These are phyloP conservation scores for Conidiobolus incongruus DNA, from an alignment of 371 early-diverging fungal genomes.

Conservation along the genomic window DNA sequence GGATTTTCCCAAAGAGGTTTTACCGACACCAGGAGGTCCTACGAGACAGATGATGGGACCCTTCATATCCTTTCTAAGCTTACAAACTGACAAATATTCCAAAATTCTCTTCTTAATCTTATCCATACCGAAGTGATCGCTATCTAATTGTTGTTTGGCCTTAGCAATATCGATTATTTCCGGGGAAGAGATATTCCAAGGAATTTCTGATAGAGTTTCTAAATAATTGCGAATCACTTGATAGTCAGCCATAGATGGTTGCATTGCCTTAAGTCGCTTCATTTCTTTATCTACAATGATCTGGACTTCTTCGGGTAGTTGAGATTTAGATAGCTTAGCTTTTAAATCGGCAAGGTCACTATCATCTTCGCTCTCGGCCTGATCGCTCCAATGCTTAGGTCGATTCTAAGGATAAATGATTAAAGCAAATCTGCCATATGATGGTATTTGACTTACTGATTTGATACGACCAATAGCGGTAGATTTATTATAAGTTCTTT, in stretches of 20 bases:
- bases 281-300: constrained; percentile 44
- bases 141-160: constrained; percentile 41
- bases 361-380: constrained; percentile 19
- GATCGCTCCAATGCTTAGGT: constrained; percentile 34
- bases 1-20: constrained; percentile 58
- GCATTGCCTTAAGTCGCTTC: constrained; percentile 42
- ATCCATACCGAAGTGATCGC: constrained; percentile 64
- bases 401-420: not conserved
- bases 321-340: constrained; percentile 25
- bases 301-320: constrained; percentile 37
- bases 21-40: constrained; percentile 52
- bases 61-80: constrained; percentile 46
- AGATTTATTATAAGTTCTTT: no score
- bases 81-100: constrained; percentile 62
- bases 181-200: constrained; percentile 36
- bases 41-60: constrained; percentile 71
- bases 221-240: constrained; percentile 53
- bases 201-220: constrained; percentile 52
- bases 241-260: constrained; percentile 54
- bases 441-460: not conserved
- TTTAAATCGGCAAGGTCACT: constrained; percentile 34
- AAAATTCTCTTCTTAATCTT: constrained; percentile 63
- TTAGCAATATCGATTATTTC: constrained; percentile 39
- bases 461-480: no score
- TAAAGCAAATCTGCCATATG: not conserved